These are phyloP conservation scores for Melampsora abietis-canadensis DNA, from an alignment of 1,284 basidiomycete species.

Conservation along the genomic window DNA sequence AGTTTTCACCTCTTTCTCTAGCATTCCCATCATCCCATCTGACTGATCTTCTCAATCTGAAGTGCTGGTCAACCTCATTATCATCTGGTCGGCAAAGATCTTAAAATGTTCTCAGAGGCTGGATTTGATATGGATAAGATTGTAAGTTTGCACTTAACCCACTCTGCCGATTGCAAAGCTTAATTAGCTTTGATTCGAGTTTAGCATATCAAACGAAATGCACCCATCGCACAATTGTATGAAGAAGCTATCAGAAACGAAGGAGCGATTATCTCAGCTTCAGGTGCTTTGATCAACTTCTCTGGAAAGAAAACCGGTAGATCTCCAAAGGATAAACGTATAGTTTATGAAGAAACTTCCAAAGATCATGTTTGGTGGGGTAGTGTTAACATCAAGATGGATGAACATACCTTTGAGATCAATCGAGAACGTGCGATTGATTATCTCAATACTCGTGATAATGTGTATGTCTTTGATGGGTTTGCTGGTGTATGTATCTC, in stretches of 20 bases:
- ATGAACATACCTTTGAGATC: constrained; percentile 96
- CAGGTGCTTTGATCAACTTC: constrained; percentile 98
- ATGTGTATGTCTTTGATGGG: constrained; percentile 98
- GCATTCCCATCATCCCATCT: background rate
- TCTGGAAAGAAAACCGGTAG: constrained; percentile 99
- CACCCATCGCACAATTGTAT: constrained; percentile 89
- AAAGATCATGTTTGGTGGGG: constrained; percentile 99
- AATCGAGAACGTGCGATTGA: constrained; percentile 99
- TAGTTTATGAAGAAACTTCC: constrained; percentile 94
- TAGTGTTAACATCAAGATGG: constrained; percentile 99
- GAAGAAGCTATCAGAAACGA: constrained; percentile 98
- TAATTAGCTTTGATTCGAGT: background rate
- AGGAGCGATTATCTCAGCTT: constrained; percentile 93
- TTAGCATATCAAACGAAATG: constrained; percentile 89
- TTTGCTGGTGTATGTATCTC: constrained; percentile 67
- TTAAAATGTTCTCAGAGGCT: constrained; percentile 97
- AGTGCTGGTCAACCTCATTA: constrained; percentile 37
- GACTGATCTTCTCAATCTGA: background rate
- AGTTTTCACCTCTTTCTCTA: background rate
- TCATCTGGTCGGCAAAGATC: constrained; percentile 68
- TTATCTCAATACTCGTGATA: constrained; percentile 96
- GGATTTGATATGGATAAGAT: constrained; percentile 85
- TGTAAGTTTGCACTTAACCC: constrained; percentile 29
- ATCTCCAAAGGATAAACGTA: constrained; percentile 98
- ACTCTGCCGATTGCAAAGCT: background rate